phyloP scores from a whole-genome alignment of 306 rosid species.

The Fagus sylvatica region DNA sequence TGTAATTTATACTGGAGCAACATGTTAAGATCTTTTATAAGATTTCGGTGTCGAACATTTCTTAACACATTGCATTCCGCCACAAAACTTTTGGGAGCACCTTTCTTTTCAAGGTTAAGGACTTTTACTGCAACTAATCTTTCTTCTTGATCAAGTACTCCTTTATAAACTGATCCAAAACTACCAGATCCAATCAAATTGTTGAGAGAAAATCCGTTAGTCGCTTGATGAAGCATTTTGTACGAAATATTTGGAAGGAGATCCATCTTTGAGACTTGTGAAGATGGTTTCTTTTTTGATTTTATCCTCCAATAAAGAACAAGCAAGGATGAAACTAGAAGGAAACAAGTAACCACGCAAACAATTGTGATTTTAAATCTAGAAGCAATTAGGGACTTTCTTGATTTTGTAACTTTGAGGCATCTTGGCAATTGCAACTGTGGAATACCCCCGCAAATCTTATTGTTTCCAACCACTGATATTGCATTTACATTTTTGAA shows the following conservation, averaged over 20 bases:
- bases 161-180: too few relatives aligned
- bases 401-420: slow-evolving; percentile 1
- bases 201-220: slow-evolving; percentile 17
- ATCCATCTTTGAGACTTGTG: neutral
- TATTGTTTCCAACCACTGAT: neutral
- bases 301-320: neutral
- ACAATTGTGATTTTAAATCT: slow-evolving; percentile 5
- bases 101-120: too few relatives aligned
- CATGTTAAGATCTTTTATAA: too few relatives aligned
- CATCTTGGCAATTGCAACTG: neutral
- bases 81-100: too few relatives aligned
- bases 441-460: slow-evolving; percentile 19
- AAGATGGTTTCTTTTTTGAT: neutral
- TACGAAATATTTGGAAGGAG: slow-evolving; percentile 18
- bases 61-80: too few relatives aligned
- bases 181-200: neutral
- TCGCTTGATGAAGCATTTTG: slow-evolving; percentile 21
- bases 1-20: too few relatives aligned
- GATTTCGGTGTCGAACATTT: too few relatives aligned
- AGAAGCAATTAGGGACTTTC: slow-evolving; percentile 10
- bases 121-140: too few relatives aligned
- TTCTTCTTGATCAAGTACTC: too few relatives aligned
- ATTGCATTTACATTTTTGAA: slow-evolving; percentile 25
- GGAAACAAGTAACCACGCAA: slow-evolving; percentile 16
- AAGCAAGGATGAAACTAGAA: neutral